These are phyloP conservation scores for Pichia sp. DNA, from an alignment of 1,139 yeast species.

Conservation along the genomic window DNA sequence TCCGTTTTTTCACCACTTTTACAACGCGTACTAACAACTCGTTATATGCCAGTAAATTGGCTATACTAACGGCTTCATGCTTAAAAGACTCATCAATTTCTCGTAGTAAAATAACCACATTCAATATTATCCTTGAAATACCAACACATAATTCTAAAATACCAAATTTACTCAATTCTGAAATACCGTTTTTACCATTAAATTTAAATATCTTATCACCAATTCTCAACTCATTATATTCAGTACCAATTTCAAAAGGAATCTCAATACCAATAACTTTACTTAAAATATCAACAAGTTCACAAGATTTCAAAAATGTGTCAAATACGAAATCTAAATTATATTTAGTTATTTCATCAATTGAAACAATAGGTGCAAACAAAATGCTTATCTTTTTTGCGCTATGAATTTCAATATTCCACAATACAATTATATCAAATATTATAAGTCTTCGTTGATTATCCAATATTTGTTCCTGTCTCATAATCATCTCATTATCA, in stretches of 20 bases:
- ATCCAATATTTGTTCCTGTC: background rate
- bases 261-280: constrained; percentile 8
- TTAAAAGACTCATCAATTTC: constrained; percentile 10
- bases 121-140: constrained; percentile 18
- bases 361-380: constrained; percentile 16
- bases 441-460: background rate
- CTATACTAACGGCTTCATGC: constrained; percentile 7
- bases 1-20: background rate
- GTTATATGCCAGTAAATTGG: constrained; percentile 18
- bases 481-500: background rate
- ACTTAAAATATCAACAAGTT: constrained; percentile 8
- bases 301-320: constrained; percentile 10
- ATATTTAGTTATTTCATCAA: constrained; percentile 7
- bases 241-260: constrained; percentile 11
- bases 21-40: constrained; percentile 11
- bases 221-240: constrained; percentile 2
- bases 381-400: constrained; percentile 4
- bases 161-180: constrained; percentile 10
- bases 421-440: constrained; percentile 7
- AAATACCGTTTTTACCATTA: background rate
- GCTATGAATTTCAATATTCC: constrained; percentile 9
- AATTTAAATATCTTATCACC: constrained; percentile 3
- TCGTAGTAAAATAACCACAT: constrained; percentile 17
- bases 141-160: constrained; percentile 16
- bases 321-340: constrained; percentile 11